Evolutionary conservation across 768 basidiomycete species (phyloP), one percentile per base, ranked within the genome.

Genomic region (Pleurotus sapidus): DNA sequence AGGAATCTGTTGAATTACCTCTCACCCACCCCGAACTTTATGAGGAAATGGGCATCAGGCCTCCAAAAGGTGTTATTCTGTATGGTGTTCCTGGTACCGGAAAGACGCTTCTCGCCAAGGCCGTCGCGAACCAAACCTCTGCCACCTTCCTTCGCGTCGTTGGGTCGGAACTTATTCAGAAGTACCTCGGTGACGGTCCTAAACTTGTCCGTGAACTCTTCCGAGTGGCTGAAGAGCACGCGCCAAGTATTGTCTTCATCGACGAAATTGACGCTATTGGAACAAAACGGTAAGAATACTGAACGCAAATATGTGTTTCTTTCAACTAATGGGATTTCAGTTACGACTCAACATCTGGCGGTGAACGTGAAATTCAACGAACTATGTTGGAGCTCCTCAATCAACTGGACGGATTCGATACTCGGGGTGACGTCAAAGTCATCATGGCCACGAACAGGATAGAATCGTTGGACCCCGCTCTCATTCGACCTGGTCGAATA

Each of bases 381-480:
- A 99, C 97, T 14, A 98, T 99, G 97, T 80, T 98, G 74, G 97
- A 99, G 70, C 81, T 99, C 49, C 84, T 99, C 51, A 99, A 99
- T 70, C 97, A 99, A 73, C 81, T 99, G 40, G 97, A 99, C 65
- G 97, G 97, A n/a, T 98, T 99, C 72, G 97, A 99, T 69, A 95
- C 95, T 4, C 87, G 95, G 56, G 96, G 96, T n/a, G 97, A 98
- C 68, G 95, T 99, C 58, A 99, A 98, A 74, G 96, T 99, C 63
- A 98, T 99, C 71, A 98, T 98, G 97, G 97, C 97, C 11, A 99
- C 97, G 4, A 99, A 99, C 76, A 88, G 83, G 74, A 99, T 99
- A 65, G 96, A 98, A 70, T 88, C 93, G 3, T 83, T 99, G 25
- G 97, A 99, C 72, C 97, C 97, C 55, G 97, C 97, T 15, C 86